Evolutionary conservation across 179 eudicot species (phyloP).

Genomic region (Spergularia azorica): DNA sequence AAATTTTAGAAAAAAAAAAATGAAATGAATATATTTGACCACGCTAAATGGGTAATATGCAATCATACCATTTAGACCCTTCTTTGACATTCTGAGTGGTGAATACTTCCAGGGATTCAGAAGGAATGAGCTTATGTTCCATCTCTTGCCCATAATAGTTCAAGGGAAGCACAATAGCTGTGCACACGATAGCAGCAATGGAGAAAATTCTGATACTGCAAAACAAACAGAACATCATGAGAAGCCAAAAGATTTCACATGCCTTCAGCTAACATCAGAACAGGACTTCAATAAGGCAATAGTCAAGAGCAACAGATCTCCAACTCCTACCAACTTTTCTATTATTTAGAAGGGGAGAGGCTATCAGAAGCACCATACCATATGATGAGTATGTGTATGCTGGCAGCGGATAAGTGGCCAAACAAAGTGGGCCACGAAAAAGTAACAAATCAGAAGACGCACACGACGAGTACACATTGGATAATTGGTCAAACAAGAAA

Average conservation of each 20-base stretch:
- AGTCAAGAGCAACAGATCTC: no score
- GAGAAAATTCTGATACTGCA: constrained; percentile 82
- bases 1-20: no score
- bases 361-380: no score
- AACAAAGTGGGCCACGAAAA: no score
- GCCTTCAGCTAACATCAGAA: not conserved
- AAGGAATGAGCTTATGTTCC: constrained; percentile 40
- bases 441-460: no score
- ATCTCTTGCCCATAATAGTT: constrained; percentile 73
- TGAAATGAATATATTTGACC: not conserved
- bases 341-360: no score
- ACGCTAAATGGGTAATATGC: constrained; percentile 8
- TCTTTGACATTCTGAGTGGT: constrained; percentile 68
- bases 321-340: no score
- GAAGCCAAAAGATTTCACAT: not conserved
- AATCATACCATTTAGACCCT: constrained; percentile 73
- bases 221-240: constrained; percentile 15
- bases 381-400: no score
- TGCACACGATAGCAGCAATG: constrained; percentile 72
- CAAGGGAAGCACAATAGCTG: constrained; percentile 76
- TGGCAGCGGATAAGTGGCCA: no score
- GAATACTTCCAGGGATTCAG: constrained; percentile 66
- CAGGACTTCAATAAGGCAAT: no score
- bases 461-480: no score
- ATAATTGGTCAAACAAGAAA: no score